Evolutionary conservation across 176 grass and related monocot genomes (phyloP).

Genomic region (Microstegium vimineum): DNA sequence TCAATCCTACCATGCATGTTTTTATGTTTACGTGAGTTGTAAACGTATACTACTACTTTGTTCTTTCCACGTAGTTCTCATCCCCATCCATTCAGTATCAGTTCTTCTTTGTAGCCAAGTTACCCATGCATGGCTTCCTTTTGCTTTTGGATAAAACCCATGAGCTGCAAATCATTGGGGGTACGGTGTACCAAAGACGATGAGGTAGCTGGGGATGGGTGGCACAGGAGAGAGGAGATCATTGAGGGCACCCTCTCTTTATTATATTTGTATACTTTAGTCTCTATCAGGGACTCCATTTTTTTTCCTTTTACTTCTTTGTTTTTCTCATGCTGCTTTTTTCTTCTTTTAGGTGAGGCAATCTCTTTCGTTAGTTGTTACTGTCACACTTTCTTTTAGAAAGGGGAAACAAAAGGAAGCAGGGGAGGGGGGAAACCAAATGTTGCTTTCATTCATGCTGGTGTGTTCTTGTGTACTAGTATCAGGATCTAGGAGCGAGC

Average conservation of each 20-base stretch:
- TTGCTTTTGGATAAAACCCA: constrained; percentile 16
- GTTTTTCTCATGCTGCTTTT: background rate
- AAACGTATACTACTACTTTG: background rate
- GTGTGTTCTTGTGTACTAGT: background rate
- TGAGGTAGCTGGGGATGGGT: constrained; percentile 11
- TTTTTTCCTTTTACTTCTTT: background rate
- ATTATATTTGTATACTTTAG: constrained; percentile 9
- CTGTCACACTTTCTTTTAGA: constrained; percentile 33
- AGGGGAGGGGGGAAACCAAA: constrained; percentile 9
- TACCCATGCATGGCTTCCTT: background rate
- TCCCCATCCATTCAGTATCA: background rate
- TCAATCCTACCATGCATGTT: background rate
- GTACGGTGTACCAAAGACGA: background rate
- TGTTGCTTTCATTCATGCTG: constrained; percentile 30
- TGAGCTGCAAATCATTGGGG: constrained; percentile 17
- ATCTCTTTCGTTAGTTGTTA: constrained; percentile 40
- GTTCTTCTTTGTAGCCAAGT: background rate
- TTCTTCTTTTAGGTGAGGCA: constrained; percentile 41
- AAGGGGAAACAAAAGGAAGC: constrained; percentile 1
- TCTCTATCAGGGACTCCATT: constrained; percentile 13
- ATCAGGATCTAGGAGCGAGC: background rate
- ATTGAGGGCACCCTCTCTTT: background rate
- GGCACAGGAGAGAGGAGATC: constrained; percentile 18
- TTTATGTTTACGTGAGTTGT: background rate
- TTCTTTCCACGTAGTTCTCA: background rate